These are phyloP conservation scores for Aciculosporium take DNA, from an alignment of 2,329 filamentous ascomycete genomes.

Conservation along the genomic window DNA sequence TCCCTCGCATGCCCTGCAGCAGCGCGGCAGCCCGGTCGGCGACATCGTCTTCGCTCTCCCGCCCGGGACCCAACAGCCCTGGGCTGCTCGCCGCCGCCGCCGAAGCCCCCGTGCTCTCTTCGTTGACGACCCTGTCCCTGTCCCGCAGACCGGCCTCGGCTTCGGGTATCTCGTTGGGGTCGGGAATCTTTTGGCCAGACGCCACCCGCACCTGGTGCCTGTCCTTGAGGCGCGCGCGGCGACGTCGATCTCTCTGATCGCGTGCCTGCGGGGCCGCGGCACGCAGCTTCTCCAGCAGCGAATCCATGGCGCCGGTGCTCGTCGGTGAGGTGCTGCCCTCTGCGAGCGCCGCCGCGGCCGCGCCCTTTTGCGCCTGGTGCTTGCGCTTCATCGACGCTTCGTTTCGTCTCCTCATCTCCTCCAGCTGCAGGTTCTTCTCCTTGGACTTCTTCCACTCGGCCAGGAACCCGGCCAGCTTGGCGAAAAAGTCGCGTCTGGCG, in stretches of 20 bases:
- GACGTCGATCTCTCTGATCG: slow-evolving; percentile 77
- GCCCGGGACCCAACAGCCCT: slow-evolving; percentile 24
- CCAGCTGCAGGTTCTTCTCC: slow-evolving; percentile 76
- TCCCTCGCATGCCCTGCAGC: slow-evolving; percentile 67
- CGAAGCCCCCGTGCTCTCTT: slow-evolving; percentile 38
- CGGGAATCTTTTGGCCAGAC: slow-evolving; percentile 73
- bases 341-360: slow-evolving; percentile 13
- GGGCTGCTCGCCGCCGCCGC: slow-evolving; percentile 38
- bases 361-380: slow-evolving; percentile 51
- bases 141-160: slow-evolving; percentile 27
- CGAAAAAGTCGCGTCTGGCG: slow-evolving; percentile 87
- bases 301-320: slow-evolving; percentile 87
- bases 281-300: slow-evolving; percentile 82
- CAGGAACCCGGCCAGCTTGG: slow-evolving; percentile 82
- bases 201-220: slow-evolving; percentile 80
- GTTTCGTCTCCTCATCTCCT: slow-evolving; percentile 72
- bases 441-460: slow-evolving; percentile 90
- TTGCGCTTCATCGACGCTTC: slow-evolving; percentile 90
- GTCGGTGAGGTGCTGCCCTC: slow-evolving; percentile 49
- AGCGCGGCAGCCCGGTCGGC: slow-evolving; percentile 72
- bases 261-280: slow-evolving; percentile 81
- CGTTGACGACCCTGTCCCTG: slow-evolving; percentile 25
- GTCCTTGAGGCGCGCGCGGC: slow-evolving; percentile 79
- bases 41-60: slow-evolving; percentile 52
- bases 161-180: slow-evolving; percentile 48